A percentile compares a stretch with the other conserved stretches of the same genome.
Evolutionary conservation across 352 stramenopile species (phyloP).

Genomic region (Pythium volutum): DNA sequence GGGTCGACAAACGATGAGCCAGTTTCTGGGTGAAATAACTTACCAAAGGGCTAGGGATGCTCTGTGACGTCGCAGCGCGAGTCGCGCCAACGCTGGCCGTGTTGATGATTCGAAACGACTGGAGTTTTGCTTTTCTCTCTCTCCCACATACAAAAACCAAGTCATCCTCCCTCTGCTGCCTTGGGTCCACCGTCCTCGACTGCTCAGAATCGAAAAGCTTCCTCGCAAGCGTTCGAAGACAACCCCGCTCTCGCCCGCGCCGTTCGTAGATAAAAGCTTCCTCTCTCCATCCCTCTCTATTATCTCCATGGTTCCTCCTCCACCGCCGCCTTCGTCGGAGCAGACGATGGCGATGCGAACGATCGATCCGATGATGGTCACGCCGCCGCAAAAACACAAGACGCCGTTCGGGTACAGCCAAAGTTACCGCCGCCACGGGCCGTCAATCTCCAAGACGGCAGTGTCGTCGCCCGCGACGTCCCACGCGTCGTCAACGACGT

Average conservation of each 20-base stretch:
- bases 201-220: constrained; percentile 9
- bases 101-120: constrained; percentile 10
- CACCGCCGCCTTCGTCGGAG: constrained; percentile 11
- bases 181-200: background rate
- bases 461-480: constrained; percentile 8
- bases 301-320: constrained; percentile 4
- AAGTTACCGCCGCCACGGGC: constrained; percentile 1
- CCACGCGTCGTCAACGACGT: constrained; percentile 10
- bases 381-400: constrained; percentile 13
- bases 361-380: constrained; percentile 3
- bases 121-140: background rate
- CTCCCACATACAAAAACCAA: constrained; percentile 14
- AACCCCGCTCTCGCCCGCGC: background rate
- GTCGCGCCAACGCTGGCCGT: background rate
- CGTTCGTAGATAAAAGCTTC: constrained; percentile 3
- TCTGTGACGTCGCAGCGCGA: background rate
- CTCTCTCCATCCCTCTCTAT: no score
- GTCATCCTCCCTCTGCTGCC: background rate
- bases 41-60: background rate
- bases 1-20: background rate
- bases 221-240: constrained; percentile 5
- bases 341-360: background rate
- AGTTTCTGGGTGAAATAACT: background rate
- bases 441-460: constrained; percentile 3
- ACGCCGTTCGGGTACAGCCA: constrained; percentile 3